Evolutionary conservation across 495 filamentous ascomycete species (phyloP).

Genomic region (Tuber magnatum): DNA sequence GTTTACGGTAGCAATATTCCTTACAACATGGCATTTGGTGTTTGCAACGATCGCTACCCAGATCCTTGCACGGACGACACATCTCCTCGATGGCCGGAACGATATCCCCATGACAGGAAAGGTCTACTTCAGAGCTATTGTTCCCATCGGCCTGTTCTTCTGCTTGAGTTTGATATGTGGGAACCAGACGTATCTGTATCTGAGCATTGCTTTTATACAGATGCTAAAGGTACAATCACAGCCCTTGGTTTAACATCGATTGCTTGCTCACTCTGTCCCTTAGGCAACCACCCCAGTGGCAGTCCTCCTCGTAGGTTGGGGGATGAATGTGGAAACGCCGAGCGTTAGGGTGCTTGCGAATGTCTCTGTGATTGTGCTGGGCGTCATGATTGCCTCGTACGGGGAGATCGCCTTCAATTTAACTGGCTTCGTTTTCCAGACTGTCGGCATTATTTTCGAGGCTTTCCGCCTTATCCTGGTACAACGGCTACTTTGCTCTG

Average conservation of each 20-base stretch:
- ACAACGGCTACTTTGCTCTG: conserved; percentile 74
- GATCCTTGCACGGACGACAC: conserved; percentile 75
- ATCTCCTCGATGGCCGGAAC: conserved; percentile 79
- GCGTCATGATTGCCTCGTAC: conserved; percentile 81
- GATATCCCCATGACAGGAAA: conserved; percentile 88
- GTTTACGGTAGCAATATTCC: conserved; percentile 50
- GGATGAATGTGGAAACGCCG: conserved; percentile 65
- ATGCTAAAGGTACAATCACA: conserved; percentile 73
- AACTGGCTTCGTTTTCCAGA: conserved; percentile 79
- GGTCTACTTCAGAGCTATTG: conserved; percentile 82
- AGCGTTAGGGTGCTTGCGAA: conserved; percentile 76
- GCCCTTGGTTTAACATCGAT: neutral
- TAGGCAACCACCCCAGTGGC: conserved; percentile 87
- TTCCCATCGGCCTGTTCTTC: conserved; percentile 90
- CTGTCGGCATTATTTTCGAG: conserved; percentile 78
- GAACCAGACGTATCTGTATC: conserved; percentile 85
- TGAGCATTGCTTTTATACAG: conserved; percentile 92
- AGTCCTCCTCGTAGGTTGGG: conserved; percentile 77
- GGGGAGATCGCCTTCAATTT: conserved; percentile 89
- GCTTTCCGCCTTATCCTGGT: conserved; percentile 88
- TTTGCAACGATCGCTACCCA: conserved; percentile 91
- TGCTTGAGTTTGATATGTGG: conserved; percentile 89
- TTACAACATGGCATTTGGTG: conserved; percentile 87
- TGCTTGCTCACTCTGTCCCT: conserved; percentile 35
- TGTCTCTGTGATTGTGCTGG: conserved; percentile 79